Percentiles rank a stretch among this genome's conserved stretches.
Evolutionary conservation across 257 asterid genomes (phyloP).

Genomic region (Salvia miltiorrhiza): DNA sequence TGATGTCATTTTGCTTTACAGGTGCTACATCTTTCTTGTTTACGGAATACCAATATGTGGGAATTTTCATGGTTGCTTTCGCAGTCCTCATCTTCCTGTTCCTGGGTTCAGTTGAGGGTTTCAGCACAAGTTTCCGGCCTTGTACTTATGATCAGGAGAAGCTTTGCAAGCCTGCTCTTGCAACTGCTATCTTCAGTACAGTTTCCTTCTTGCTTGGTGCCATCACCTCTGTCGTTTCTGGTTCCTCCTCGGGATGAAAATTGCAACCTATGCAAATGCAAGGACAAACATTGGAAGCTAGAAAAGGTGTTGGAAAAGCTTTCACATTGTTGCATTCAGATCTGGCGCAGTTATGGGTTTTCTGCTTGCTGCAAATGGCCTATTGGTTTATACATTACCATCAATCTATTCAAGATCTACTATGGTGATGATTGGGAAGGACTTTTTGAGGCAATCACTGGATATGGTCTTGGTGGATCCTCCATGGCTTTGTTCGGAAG

Average conservation of each 20-base stretch:
- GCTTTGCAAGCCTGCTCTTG: constrained; percentile 71
- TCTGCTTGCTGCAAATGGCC: constrained; percentile 92
- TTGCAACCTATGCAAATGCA: constrained; percentile 95
- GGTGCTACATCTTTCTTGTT: constrained; percentile 90
- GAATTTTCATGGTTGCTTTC: constrained; percentile 86
- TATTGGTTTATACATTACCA: constrained; percentile 69
- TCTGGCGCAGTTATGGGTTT: constrained; percentile 99
- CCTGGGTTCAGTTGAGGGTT: constrained; percentile 88
- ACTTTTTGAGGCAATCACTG: constrained; percentile 90
- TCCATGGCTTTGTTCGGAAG: constrained; percentile 98
- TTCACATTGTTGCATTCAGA: constrained; percentile 60
- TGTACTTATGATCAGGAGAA: constrained; percentile 48
- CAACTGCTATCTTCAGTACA: constrained; percentile 87
- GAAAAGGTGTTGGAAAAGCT: constrained; percentile 86
- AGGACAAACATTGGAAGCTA: constrained; percentile 92
- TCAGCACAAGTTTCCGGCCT: constrained; percentile 57
- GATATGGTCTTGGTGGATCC: constrained; percentile 97
- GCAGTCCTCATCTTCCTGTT: constrained; percentile 86
- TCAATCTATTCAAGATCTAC: constrained; percentile 77
- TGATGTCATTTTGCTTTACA: constrained; percentile 27
- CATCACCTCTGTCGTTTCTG: constrained; percentile 77
- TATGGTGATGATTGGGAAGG: constrained; percentile 98
- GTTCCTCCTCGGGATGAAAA: constrained; percentile 98
- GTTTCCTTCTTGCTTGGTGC: constrained; percentile 86
- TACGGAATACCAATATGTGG: constrained; percentile 80